Percentiles rank a stretch among this genome's conserved stretches.
Evolutionary conservation across 202 grass and related monocot species (phyloP).

Genomic region (Zoysia matrella): DNA sequence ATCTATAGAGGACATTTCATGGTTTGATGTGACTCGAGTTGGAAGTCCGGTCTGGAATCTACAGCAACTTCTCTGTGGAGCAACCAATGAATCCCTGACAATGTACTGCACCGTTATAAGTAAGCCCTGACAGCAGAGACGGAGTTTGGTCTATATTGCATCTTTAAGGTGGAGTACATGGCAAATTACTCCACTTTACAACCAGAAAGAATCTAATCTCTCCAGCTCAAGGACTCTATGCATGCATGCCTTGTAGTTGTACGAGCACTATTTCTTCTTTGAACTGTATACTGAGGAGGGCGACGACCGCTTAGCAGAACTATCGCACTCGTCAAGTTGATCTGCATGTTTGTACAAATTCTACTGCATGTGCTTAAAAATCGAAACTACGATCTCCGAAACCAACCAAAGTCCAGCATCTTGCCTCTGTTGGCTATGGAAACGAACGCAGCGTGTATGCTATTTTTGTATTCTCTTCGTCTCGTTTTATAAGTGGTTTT

Average conservation of each 20-base stretch:
- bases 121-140: background rate
- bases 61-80: background rate
- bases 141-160: background rate
- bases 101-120: background rate
- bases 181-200: background rate
- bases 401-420: too few species aligned
- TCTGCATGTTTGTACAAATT: too few species aligned
- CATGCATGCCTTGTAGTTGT: background rate
- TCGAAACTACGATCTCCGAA: too few species aligned
- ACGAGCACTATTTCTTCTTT: background rate
- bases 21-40: slow-evolving; percentile 44
- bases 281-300: background rate
- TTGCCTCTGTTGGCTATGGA: too few species aligned
- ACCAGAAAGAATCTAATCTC: background rate
- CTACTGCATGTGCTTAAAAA: too few species aligned
- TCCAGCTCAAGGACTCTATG: background rate
- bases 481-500: too few species aligned
- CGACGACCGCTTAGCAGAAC: background rate
- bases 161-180: background rate
- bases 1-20: slow-evolving; percentile 47
- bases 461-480: too few species aligned
- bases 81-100: slow-evolving; percentile 7
- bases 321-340: background rate
- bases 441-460: too few species aligned
- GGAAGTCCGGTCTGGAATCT: slow-evolving; percentile 48